Conservation (phyloP, 2,329 filamentous ascomycete species). For the Amauroascus niger region DNA sequence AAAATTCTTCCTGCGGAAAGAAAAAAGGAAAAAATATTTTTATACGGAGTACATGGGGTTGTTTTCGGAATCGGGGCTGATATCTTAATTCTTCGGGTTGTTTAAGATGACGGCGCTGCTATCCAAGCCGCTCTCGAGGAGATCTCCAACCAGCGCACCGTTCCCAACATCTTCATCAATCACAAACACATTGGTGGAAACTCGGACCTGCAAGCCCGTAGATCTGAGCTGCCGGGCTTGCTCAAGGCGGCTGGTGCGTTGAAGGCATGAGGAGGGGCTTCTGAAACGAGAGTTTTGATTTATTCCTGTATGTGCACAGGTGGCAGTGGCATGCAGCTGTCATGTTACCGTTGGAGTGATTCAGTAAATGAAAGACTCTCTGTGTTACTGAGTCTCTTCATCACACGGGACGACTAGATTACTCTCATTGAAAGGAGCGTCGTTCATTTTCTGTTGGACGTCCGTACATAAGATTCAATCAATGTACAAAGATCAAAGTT, state of each 20-base stretch:
- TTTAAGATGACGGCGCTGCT: constrained; percentile 64
- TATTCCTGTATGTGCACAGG: not conserved
- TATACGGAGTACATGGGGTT: too few relatives aligned
- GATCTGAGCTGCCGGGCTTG: constrained; percentile 53
- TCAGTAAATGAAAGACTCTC: too few relatives aligned
- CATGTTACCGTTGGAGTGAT: not conserved
- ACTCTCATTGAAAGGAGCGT: too few relatives aligned
- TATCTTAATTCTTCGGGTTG: too few relatives aligned
- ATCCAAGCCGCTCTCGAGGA: constrained; percentile 76
- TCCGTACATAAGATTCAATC: too few relatives aligned
- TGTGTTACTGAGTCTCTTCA: not conserved
- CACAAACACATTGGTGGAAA: constrained; percentile 93
- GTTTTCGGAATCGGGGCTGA: too few relatives aligned
- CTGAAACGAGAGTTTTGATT: constrained; percentile 2
- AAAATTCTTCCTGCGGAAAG: too few relatives aligned
- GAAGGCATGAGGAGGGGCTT: constrained; percentile 29
- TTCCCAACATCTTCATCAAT: constrained; percentile 91
- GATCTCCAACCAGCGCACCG: constrained; percentile 73
- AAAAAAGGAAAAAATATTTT: too few relatives aligned
- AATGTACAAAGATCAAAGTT: too few relatives aligned
- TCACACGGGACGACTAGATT: too few relatives aligned
- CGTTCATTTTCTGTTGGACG: too few relatives aligned
- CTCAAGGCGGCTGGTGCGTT: constrained; percentile 56
- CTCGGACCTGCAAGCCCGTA: constrained; percentile 68
- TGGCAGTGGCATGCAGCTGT: not conserved